These are phyloP conservation scores for Venturia oleaginea DNA, from an alignment of 2,329 filamentous ascomycete genomes.

Conservation along the genomic window DNA sequence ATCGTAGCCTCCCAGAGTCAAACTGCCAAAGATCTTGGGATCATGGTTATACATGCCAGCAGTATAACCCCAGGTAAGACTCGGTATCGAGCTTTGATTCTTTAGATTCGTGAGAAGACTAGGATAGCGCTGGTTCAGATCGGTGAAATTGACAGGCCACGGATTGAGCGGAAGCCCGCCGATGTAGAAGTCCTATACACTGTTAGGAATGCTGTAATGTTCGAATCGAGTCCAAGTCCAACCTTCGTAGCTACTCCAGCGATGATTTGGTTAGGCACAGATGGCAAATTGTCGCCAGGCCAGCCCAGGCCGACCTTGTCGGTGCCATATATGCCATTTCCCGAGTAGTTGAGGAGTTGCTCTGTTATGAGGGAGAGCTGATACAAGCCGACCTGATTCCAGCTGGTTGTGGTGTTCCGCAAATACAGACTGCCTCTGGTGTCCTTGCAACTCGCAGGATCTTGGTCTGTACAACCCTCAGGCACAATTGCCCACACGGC, in stretches of 20 bases:
- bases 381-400: conserved; percentile 18
- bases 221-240: neutral
- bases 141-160: conserved; percentile 15
- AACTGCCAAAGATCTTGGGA: conserved; percentile 16
- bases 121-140: neutral
- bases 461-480: conserved; percentile 14
- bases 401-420: conserved; percentile 17
- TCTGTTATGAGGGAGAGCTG: conserved; percentile 16
- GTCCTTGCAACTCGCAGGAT: conserved; percentile 17
- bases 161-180: conserved; percentile 13
- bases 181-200: conserved; percentile 13
- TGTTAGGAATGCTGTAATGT: neutral
- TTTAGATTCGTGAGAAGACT: conserved; percentile 18
- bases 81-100: conserved; percentile 17
- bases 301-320: conserved; percentile 13
- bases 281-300: conserved; percentile 12
- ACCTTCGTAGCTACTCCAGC: conserved; percentile 14
- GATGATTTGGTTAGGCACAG: conserved; percentile 9
- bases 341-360: conserved; percentile 15
- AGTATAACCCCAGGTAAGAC: conserved; percentile 19
- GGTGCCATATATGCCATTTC: conserved; percentile 16
- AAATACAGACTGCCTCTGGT: conserved; percentile 17
- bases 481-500: conserved; percentile 14
- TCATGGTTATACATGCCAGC: conserved; percentile 16
- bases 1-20: conserved; percentile 22